Conservation (phyloP, 352 stramenopile genomes). For the Phytophthora hibernalis region DNA sequence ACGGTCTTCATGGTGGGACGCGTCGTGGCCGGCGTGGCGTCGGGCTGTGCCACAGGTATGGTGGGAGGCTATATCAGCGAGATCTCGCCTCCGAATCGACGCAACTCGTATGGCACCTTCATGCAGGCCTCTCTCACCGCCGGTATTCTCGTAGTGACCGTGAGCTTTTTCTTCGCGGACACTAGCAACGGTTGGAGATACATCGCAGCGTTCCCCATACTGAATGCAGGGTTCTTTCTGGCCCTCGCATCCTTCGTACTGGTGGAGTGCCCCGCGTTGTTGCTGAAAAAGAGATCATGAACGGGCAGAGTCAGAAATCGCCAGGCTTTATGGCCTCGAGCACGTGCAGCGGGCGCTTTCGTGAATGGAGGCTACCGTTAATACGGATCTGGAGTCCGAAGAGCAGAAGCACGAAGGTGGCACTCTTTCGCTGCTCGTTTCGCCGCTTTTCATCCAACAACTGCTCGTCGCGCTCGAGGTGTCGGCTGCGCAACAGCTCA, state of each 20-base stretch:
- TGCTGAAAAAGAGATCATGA: slow-evolving; percentile 40
- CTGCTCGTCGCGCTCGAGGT: slow-evolving; percentile 49
- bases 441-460: slow-evolving; percentile 44
- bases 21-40: slow-evolving; percentile 46
- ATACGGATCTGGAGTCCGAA: slow-evolving; percentile 20
- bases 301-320: slow-evolving; percentile 32
- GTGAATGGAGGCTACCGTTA: slow-evolving; percentile 32
- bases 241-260: slow-evolving; percentile 31
- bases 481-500: slow-evolving; percentile 55
- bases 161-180: slow-evolving; percentile 47
- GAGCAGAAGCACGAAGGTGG: slow-evolving; percentile 17
- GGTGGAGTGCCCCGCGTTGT: slow-evolving; percentile 51
- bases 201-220: slow-evolving; percentile 44
- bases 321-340: slow-evolving; percentile 34
- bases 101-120: slow-evolving; percentile 39
- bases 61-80: slow-evolving; percentile 49
- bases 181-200: slow-evolving; percentile 37
- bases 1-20: slow-evolving; percentile 47
- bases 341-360: slow-evolving; percentile 30
- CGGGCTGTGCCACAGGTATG: slow-evolving; percentile 44
- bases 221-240: slow-evolving; percentile 40
- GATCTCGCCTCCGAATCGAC: slow-evolving; percentile 45
- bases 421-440: slow-evolving; percentile 17
- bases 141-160: slow-evolving; percentile 45
- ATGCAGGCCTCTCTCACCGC: slow-evolving; percentile 52